Base-by-base conservation (phyloP, 2,329 filamentous ascomycete species). In the Penicillium sp. region DNA sequence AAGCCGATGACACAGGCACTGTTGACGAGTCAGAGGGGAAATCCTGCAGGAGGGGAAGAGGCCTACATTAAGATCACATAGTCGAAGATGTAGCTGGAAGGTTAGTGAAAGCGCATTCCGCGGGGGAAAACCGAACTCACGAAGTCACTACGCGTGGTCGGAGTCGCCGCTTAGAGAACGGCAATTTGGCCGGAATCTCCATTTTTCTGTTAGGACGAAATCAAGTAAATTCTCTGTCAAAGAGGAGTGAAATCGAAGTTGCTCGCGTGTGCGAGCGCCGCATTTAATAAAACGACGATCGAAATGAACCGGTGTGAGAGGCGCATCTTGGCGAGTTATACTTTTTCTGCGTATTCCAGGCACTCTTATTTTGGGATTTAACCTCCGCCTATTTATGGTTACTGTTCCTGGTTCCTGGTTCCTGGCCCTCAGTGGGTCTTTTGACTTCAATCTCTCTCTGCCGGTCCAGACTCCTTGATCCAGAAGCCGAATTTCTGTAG, bases 31-130 rank as follows among this genome's bases (percentile, higher is more conserved):
- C 21, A 59, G 60, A 57, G 65, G 59, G 55, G 51, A 48, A 33
- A 46, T 43, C 43, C 14, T 35, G 26, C 9, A 16, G 21, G 22
- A 27, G 56, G 54, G 27, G 33, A n/a, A 26, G 22, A 21, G 13
- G 72, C 80, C 66, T 74, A 84, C 83, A 84, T 67, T 56, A 86
- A 81, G 54, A 85, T 83, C 52, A 83, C 76, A 76, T 85, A 86
- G 76, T 86, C 83, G 61, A 80, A 71, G 58, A 84, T 78, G 66
- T 85, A 85, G 65, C 81, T 84, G 64, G 16, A 31, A 39, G 21
- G 52, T 63, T 54, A 61, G 54, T 55, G 52, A 21, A 52, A n/a
- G 27, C 19, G 22, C 29, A 52, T 50, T 11, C 14, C 21, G 49
- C 22, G 54, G 43, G 52, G 55, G 43, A 26, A 47, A 26, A 21